Evolutionary conservation across 2,329 filamentous ascomycete genomes (phyloP).

Genomic region (Calonectria pseudoturangicola): DNA sequence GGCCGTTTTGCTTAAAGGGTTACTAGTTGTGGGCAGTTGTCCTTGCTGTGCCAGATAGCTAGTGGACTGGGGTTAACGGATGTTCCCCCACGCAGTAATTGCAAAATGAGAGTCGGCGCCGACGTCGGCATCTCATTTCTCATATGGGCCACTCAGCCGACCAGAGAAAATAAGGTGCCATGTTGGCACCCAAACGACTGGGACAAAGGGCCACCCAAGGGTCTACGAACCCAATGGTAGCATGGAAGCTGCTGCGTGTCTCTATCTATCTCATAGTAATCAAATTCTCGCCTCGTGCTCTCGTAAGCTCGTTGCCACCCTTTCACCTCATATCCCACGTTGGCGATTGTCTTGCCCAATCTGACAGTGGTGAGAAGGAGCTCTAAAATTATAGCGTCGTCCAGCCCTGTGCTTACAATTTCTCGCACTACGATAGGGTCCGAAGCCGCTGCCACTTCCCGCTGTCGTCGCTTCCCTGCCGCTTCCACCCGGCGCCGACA

Average conservation of each 20-base stretch:
- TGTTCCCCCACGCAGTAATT: conserved; percentile 45
- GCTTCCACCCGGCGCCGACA: conserved; percentile 40
- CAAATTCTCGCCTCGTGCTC: not conserved
- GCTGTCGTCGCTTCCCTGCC: conserved; percentile 30
- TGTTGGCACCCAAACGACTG: conserved; percentile 11
- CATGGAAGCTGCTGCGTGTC: not conserved
- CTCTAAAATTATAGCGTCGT: conserved; percentile 5
- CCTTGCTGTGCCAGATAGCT: conserved; percentile 20
- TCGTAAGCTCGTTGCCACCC: conserved; percentile 25
- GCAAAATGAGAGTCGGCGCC: conserved; percentile 40
- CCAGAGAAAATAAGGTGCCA: conserved; percentile 33
- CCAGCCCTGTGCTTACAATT: conserved; percentile 52
- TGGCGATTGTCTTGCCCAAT: not conserved
- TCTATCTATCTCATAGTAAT: conserved; percentile 21
- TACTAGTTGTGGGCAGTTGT: conserved; percentile 7
- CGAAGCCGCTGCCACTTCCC: conserved; percentile 53
- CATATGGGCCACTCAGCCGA: conserved; percentile 39
- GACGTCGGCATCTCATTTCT: conserved; percentile 50
- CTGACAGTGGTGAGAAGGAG: not conserved
- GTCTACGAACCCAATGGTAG: conserved; percentile 22
- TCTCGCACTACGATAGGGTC: conserved; percentile 54
- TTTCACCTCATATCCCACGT: not conserved
- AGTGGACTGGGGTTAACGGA: conserved; percentile 40
- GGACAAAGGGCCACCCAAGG: conserved; percentile 26
- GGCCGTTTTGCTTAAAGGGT: conserved; percentile 6